Conservation (phyloP, 2,329 filamentous ascomycete genomes). For the Fusarium tuaranense region DNA sequence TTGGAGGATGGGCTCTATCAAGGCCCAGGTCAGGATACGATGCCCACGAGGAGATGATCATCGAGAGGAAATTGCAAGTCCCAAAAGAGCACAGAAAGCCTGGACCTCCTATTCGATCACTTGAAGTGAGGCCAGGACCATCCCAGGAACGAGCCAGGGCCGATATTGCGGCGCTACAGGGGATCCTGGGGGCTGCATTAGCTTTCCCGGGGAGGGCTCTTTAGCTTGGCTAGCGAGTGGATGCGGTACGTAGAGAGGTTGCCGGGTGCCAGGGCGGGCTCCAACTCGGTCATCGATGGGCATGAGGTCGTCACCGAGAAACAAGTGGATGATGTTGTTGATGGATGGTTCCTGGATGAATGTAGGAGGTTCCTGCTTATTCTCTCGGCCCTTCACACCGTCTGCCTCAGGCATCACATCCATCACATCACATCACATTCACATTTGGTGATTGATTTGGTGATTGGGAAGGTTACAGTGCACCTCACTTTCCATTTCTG, state of each 20-base stretch:
- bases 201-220: slow-evolving; percentile 37
- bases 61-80: slow-evolving; percentile 42
- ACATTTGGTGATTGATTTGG: neutral
- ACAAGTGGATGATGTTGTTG: slow-evolving; percentile 9
- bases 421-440: neutral
- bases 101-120: slow-evolving; percentile 35
- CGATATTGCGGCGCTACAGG: slow-evolving; percentile 35
- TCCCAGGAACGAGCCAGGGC: slow-evolving; percentile 33
- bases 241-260: slow-evolving; percentile 6
- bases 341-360: slow-evolving; percentile 11
- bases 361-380: neutral
- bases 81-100: slow-evolving; percentile 19
- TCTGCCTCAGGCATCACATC: slow-evolving; percentile 1
- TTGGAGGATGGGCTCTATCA: neutral
- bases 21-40: slow-evolving; percentile 13
- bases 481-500: neutral
- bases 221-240: slow-evolving; percentile 23
- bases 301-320: slow-evolving; percentile 1
- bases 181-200: slow-evolving; percentile 30
- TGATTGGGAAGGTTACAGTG: slow-evolving; percentile 5
- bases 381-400: neutral
- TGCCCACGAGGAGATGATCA: slow-evolving; percentile 29
- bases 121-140: slow-evolving; percentile 11
- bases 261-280: neutral
- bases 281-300: neutral